Base-by-base conservation (phyloP, 805 yeast genomes). In the Zygoascus flipseniorum region DNA sequence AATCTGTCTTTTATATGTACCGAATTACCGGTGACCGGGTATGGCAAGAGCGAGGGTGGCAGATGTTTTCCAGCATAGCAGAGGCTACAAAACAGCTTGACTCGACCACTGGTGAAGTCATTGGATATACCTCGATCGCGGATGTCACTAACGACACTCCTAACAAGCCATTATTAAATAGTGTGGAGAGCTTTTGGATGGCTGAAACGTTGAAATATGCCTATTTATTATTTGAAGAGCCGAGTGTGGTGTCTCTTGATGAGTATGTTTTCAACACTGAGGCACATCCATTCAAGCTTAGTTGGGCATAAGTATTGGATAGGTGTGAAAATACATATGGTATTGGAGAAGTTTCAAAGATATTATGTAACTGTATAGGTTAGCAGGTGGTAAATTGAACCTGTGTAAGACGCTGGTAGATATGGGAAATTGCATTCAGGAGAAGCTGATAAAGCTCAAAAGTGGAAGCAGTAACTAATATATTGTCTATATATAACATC, bases 191-290 rank as follows among this genome's bases (percentile, higher is more conserved):
- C 26, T 89, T 89, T 74, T 90, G 97, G 97, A 74, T 87, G 59
- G 93, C 96, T 1, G 97, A 90, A 67, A 90, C 97, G 2, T 76
- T 90, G 65, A 90, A 90, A 69, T 90, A 89, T 68, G 73, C 89
- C 42, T 87, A 87, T 63, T 70, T 88, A 54, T 71, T 89, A 58
- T 89, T 89, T 69, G 77, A 75, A 35, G 72, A 70, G 8, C 65
- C 72, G 13, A 62, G 68, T 8, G 65, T 70, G 14, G 68, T 73
- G 63, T 72, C 76, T 44, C 64, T 79, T 54, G 82, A 79, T 58
- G 79, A 80, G 41, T 79, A 73, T 64, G 78, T 82, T 0, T 75
- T 76, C 58, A 82, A 82, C 51, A 76, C 83, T 1, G 83, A 81
- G 56, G 87, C 86, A 0, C 88, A 82, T 64, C 80, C 85, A 1